Evolutionary conservation across 2,329 filamentous ascomycete genomes (phyloP), one percentile per base, ranked within the genome.

Genomic region (Aspergillus nomiae): DNA sequence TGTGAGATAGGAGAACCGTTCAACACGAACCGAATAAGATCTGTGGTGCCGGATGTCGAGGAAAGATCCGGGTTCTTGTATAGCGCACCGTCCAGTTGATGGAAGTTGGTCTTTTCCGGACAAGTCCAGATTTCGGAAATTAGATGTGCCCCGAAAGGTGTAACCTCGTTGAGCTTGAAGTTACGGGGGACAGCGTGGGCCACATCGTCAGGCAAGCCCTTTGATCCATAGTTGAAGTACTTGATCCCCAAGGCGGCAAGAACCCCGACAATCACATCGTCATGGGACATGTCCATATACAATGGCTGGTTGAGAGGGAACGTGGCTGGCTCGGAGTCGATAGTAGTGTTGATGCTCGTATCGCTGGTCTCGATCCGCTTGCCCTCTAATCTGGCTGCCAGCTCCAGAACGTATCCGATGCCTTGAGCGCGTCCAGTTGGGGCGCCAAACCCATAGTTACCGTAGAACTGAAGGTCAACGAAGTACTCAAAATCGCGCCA

Each of bases 101-200:
- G 56, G 28, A 74, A 69, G 0, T 62, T 63, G 1, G 58, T 55
- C 12, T 66, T 50, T 0, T 65, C 60, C 3, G 77, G 73, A 67
- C 85, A 87, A 38, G 82, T 84, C 66, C 86, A 84, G 32, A 86
- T 79, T 72, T 87, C 85, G 1, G 85, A 85, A 51, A 85, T 76
- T 34, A 87, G 77, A 21, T 83, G 80, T 4, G 80, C 85, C 26
- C 83, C 84, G 64, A 87, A 87, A 1, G 85, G 85, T 0, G 84
- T 85, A 58, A 87, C 67, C 53, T 83, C 71, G 3, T 81, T 83
- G 10, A 87, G 75, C 30, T 78, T 74, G 73, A 86, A 86, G 55
- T 78, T 78, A 2, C 82, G 77, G 24, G 82, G 68, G 2, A 83
- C 82, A 1, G 82, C 80, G 26, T 79, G 79, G 10, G 58, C 58